phyloP scores from a whole-genome alignment of 225 moss, liverwort and hornwort genomes.

The Marchantia paleacea region DNA sequence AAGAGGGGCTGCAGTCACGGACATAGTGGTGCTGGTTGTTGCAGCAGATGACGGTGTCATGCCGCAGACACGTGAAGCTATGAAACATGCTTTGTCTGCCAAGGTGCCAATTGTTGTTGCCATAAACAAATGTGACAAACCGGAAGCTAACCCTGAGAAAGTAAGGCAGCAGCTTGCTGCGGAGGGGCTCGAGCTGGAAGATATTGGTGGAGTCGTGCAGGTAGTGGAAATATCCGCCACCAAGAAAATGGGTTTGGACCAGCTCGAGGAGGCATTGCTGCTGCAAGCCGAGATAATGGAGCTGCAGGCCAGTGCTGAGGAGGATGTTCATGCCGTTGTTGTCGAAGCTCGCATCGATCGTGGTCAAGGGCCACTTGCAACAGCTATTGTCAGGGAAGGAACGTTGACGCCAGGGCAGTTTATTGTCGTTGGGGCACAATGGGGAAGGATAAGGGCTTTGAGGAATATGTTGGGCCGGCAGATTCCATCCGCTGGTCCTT shows the following conservation, averaged over 20 bases:
- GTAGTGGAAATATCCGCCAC: constrained; percentile 53
- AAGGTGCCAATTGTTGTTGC: constrained; percentile 92
- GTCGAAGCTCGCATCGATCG: constrained; percentile 93
- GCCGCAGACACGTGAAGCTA: constrained; percentile 88
- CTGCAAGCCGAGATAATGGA: constrained; percentile 98
- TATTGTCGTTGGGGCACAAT: constrained; percentile 83
- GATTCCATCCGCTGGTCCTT: constrained; percentile 69
- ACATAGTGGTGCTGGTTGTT: constrained; percentile 90
- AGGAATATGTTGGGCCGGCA: constrained; percentile 69
- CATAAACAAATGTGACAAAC: constrained; percentile 86
- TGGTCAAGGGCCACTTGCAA: constrained; percentile 83
- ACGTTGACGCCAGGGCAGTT: constrained; percentile 61
- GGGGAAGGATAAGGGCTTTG: constrained; percentile 80
- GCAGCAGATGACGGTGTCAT: constrained; percentile 97
- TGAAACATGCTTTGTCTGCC: constrained; percentile 70
- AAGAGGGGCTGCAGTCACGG: constrained; percentile 90
- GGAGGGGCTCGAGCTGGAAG: constrained; percentile 83
- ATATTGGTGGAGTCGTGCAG: constrained; percentile 87
- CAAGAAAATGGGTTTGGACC: constrained; percentile 61
- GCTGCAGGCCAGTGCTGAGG: constrained; percentile 59
- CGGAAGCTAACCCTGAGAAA: constrained; percentile 62
- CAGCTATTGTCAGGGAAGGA: constrained; percentile 82
- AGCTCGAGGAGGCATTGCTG: constrained; percentile 80
- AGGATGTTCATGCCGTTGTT: constrained; percentile 84
- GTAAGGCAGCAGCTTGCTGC: constrained; percentile 77